phyloP scores from a whole-genome alignment of 2,329 filamentous ascomycete species.

The Aspergillus sp. region DNA sequence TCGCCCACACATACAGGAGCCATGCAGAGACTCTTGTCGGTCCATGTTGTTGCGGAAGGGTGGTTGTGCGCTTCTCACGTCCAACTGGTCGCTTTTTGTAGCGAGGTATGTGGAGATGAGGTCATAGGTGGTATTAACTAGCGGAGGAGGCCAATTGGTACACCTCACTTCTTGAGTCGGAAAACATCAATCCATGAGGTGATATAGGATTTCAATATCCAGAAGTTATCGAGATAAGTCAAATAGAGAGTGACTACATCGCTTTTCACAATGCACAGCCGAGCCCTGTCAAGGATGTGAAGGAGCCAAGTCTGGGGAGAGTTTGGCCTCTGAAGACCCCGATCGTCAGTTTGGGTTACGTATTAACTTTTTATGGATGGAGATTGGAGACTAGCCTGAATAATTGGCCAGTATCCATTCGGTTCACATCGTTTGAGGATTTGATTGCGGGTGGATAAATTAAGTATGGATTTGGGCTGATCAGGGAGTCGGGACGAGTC shows the following conservation, averaged over 20 bases:
- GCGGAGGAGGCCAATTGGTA: not conserved
- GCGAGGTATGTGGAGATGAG: constrained; percentile 1
- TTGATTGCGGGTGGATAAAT: constrained; percentile 1
- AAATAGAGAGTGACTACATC: not conserved
- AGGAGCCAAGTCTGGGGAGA: constrained; percentile 6
- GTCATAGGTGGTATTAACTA: not conserved
- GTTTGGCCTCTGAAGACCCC: not conserved
- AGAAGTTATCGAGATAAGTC: not conserved
- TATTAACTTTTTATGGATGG: not conserved
- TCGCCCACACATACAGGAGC: constrained; percentile 81
- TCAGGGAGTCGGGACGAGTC: not conserved
- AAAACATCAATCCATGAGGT: not conserved
- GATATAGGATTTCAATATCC: not conserved
- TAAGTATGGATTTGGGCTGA: not conserved
- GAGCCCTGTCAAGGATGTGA: constrained; percentile 13
- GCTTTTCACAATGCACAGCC: not conserved
- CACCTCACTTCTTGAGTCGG: not conserved
- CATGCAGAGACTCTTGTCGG: constrained; percentile 58
- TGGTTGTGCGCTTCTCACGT: not conserved
- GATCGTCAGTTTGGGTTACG: not conserved
- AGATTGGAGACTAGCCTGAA: not conserved
- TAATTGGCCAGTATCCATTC: not conserved
- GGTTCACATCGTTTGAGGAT: not conserved
- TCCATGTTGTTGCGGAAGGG: constrained; percentile 13
- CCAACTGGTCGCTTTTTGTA: not conserved